These are phyloP conservation scores for Fusarium praegraminearum DNA, from an alignment of 2,329 filamentous ascomycete species.

Conservation along the genomic window DNA sequence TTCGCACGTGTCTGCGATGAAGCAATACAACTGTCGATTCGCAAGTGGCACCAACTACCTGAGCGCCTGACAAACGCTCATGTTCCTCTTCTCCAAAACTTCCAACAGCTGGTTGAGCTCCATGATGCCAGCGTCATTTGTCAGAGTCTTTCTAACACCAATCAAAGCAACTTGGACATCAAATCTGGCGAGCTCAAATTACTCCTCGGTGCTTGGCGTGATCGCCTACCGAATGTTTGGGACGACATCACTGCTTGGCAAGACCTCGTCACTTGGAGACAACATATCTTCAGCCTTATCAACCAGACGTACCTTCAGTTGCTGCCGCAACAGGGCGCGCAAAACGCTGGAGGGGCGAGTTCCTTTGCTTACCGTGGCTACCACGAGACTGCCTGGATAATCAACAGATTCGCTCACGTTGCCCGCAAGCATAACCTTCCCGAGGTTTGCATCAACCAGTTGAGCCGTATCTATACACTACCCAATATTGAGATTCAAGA, in stretches of 20 bases:
- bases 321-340: slow-evolving; percentile 77
- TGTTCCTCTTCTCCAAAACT: slow-evolving; percentile 94
- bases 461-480: slow-evolving; percentile 97
- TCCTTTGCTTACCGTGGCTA: slow-evolving; percentile 94
- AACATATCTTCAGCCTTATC: slow-evolving; percentile 98
- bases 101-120: slow-evolving; percentile 96
- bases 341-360: slow-evolving; percentile 87
- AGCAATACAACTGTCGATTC: slow-evolving; percentile 94
- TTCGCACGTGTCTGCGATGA: slow-evolving; percentile 95
- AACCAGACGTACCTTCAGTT: slow-evolving; percentile 92
- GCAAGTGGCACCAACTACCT: slow-evolving; percentile 99
- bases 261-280: slow-evolving; percentile 98
- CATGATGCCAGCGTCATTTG: slow-evolving; percentile 98
- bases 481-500: slow-evolving; percentile 99
- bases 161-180: slow-evolving; percentile 83
- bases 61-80: slow-evolving; percentile 94
- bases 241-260: slow-evolving; percentile 99
- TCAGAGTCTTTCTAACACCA: slow-evolving; percentile 87
- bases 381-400: slow-evolving; percentile 99
- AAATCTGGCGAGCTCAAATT: slow-evolving; percentile 97
- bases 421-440: slow-evolving; percentile 96
- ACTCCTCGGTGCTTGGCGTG: slow-evolving; percentile 92
- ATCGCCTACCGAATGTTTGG: slow-evolving; percentile 96
- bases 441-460: slow-evolving; percentile 96
- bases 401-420: slow-evolving; percentile 98